phyloP scores from a whole-genome alignment of 1,139 yeast species.

The Martiniozyma asiatica region DNA sequence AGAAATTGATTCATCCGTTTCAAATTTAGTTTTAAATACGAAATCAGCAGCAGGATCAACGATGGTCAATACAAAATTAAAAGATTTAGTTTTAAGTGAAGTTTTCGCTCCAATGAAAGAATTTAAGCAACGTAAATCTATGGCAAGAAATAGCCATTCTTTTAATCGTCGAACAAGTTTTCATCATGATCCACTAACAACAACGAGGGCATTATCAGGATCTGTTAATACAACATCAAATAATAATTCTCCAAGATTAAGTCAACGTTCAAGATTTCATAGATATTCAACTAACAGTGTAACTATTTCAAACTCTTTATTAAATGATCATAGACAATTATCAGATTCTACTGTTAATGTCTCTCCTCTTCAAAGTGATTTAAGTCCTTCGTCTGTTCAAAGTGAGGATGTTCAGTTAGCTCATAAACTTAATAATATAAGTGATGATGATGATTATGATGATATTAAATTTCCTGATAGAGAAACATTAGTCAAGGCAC shows the following conservation, averaged over 20 bases:
- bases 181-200: conserved; percentile 1
- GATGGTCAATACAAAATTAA: conserved; percentile 48
- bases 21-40: neutral
- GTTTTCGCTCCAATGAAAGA: conserved; percentile 47
- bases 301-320: too few species aligned
- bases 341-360: conserved; percentile 6
- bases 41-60: conserved; percentile 37
- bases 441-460: conserved; percentile 7
- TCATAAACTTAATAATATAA: conserved; percentile 8
- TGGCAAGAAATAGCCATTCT: too few species aligned
- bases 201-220: too few species aligned
- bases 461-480: neutral
- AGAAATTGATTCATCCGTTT: neutral
- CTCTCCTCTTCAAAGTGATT: conserved; percentile 14
- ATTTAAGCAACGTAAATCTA: conserved; percentile 11
- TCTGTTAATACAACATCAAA: too few species aligned
- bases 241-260: too few species aligned
- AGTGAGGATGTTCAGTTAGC: conserved; percentile 14
- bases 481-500: too few species aligned
- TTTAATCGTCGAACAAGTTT: conserved; percentile 4
- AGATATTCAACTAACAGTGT: conserved; percentile 17
- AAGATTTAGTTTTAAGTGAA: conserved; percentile 56
- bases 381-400: conserved; percentile 14
- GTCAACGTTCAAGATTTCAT: conserved; percentile 11
- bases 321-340: neutral